phyloP scores from a whole-genome alignment of 2,329 filamentous ascomycete genomes.

The Neopestalotiopsis rosae region DNA sequence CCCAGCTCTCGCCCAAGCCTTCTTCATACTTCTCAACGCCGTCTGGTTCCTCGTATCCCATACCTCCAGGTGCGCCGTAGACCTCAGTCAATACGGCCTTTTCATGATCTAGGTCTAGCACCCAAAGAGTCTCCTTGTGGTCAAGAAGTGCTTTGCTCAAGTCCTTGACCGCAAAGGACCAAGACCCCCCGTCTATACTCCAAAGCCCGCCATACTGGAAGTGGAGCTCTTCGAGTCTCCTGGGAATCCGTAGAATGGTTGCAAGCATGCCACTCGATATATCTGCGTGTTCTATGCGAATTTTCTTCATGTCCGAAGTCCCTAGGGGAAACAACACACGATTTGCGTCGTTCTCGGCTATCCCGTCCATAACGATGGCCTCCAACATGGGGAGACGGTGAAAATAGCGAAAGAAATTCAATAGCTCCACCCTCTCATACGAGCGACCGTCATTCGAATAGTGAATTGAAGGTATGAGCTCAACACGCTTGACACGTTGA shows the following conservation, averaged over 20 bases:
- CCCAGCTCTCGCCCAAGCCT: background rate
- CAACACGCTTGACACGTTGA: background rate
- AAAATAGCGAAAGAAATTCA: conserved; percentile 4
- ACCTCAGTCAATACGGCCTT: background rate
- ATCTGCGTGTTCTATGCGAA: conserved; percentile 4
- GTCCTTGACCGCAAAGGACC: background rate
- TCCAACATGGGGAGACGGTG: background rate
- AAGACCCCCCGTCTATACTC: background rate
- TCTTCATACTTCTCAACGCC: background rate
- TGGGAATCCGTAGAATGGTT: background rate
- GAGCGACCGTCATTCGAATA: background rate
- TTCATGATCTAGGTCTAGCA: conserved; percentile 7
- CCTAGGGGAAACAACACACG: background rate
- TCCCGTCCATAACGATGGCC: background rate
- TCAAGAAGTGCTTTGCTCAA: conserved; percentile 7
- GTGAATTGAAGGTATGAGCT: background rate
- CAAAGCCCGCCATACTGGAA: background rate
- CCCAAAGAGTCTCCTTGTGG: background rate
- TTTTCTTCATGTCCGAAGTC: background rate
- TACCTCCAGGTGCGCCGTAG: background rate
- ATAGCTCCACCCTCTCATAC: background rate
- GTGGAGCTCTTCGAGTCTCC: background rate
- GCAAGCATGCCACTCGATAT: conserved; percentile 2
- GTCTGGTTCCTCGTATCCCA: background rate
- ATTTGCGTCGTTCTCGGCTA: background rate